phyloP scores from a whole-genome alignment of 306 rosid genomes.

The Pachyrhizus erosus region DNA sequence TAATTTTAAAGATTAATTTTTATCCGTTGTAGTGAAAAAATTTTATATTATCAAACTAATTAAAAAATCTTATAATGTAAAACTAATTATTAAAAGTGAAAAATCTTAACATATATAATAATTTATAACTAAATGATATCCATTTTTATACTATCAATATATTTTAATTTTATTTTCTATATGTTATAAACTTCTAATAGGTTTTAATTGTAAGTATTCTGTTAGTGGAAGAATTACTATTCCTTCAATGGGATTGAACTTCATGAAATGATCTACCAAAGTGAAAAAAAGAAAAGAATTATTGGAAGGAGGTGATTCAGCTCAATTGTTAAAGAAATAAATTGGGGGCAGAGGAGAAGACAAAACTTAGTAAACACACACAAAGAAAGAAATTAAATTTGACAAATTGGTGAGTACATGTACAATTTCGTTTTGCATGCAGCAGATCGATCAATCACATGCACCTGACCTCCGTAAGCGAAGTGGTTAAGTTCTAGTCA shows the following conservation, averaged over 20 bases:
- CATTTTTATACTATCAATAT: no score
- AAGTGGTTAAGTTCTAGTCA: background rate
- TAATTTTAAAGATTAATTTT: no score
- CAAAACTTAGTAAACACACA: background rate
- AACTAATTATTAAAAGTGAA: no score
- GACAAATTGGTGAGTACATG: background rate
- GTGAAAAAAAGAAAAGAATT: background rate
- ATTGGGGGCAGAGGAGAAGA: background rate
- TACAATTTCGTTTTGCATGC: background rate
- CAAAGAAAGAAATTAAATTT: background rate
- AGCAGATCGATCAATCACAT: background rate
- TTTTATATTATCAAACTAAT: no score
- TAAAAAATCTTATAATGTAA: no score
- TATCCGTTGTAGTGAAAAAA: no score
- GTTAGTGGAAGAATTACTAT: background rate
- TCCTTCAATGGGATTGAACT: background rate
- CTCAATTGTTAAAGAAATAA: background rate
- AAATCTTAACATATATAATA: no score
- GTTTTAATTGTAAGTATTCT: background rate
- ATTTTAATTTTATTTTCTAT: no score
- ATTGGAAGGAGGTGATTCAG: background rate
- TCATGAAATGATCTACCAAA: background rate
- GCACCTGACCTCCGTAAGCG: background rate
- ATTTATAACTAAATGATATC: no score
- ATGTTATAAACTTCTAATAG: background rate